A percentile compares a stretch with the other conserved stretches of the same genome.
These are phyloP conservation scores for Umbelopsis sp. DNA, from an alignment of 192 early-diverging fungal species.

Conservation along the genomic window DNA sequence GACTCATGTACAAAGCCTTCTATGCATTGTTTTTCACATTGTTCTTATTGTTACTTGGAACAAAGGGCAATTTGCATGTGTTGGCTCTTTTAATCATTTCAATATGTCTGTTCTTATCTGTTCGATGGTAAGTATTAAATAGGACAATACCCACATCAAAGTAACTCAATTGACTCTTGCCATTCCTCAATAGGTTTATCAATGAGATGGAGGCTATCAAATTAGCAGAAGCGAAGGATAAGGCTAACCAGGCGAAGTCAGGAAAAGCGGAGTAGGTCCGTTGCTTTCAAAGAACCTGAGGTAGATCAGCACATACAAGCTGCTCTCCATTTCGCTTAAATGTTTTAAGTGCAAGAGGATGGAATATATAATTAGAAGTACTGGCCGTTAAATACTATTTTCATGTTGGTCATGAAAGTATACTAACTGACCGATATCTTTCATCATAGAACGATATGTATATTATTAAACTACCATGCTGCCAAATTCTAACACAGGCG, in stretches of 20 bases:
- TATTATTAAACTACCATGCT: too few relatives aligned
- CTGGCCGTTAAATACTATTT: too few relatives aligned
- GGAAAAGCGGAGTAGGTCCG: neutral
- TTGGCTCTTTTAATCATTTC: constrained; percentile 36
- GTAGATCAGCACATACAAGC: too few relatives aligned
- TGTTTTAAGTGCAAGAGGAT: too few relatives aligned
- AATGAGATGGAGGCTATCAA: constrained; percentile 3
- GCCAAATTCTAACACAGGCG: too few relatives aligned
- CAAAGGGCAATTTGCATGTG: constrained; percentile 38
- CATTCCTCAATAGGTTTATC: neutral
- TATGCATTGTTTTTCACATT: constrained; percentile 40
- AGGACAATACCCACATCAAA: neutral
- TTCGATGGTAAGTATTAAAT: constrained; percentile 29
- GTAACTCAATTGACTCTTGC: neutral
- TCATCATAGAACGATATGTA: too few relatives aligned
- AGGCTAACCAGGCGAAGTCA: neutral
- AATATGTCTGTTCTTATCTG: constrained; percentile 29
- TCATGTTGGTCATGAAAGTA: too few relatives aligned
- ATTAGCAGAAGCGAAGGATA: neutral
- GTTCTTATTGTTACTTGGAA: constrained; percentile 18
- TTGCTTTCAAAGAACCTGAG: neutral
- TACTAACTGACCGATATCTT: too few relatives aligned
- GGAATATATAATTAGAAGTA: too few relatives aligned
- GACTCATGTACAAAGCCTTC: constrained; percentile 36
- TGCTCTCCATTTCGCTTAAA: too few relatives aligned